Conservation (phyloP, 148 eudicot species). For the Nyssa sinensis region DNA sequence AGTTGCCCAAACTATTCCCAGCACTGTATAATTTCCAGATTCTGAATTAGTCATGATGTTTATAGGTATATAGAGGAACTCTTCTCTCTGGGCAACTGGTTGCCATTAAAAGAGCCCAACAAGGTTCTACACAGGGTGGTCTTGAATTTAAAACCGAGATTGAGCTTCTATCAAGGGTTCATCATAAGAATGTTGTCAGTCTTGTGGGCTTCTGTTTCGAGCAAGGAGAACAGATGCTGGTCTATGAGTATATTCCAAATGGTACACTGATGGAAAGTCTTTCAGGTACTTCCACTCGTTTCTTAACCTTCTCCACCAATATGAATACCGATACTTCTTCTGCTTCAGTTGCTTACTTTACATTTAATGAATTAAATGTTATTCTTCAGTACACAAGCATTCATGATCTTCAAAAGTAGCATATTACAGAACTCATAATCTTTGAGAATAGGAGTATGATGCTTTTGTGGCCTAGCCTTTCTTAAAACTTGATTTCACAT, state of each 20-base stretch:
- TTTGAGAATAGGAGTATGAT: not conserved
- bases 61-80: slow-evolving; percentile 70
- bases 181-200: slow-evolving; percentile 83
- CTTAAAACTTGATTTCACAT: not conserved
- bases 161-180: slow-evolving; percentile 90
- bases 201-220: slow-evolving; percentile 85
- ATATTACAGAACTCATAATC: not conserved
- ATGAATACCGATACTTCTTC: not conserved
- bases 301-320: slow-evolving; percentile 4
- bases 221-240: slow-evolving; percentile 76
- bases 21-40: not conserved
- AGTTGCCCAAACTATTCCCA: not conserved
- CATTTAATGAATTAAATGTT: not conserved
- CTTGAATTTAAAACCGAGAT: slow-evolving; percentile 82
- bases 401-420: not conserved
- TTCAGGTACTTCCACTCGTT: slow-evolving; percentile 41
- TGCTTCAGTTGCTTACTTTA: not conserved
- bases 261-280: slow-evolving; percentile 76
- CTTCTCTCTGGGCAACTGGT: slow-evolving; percentile 57
- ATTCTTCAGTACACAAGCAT: not conserved
- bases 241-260: slow-evolving; percentile 78
- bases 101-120: slow-evolving; percentile 78
- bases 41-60: not conserved
- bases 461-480: not conserved
- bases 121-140: slow-evolving; percentile 79